These are phyloP conservation scores for Macrocystidia cucumis DNA, from an alignment of 1,284 basidiomycete species.

Conservation along the genomic window DNA sequence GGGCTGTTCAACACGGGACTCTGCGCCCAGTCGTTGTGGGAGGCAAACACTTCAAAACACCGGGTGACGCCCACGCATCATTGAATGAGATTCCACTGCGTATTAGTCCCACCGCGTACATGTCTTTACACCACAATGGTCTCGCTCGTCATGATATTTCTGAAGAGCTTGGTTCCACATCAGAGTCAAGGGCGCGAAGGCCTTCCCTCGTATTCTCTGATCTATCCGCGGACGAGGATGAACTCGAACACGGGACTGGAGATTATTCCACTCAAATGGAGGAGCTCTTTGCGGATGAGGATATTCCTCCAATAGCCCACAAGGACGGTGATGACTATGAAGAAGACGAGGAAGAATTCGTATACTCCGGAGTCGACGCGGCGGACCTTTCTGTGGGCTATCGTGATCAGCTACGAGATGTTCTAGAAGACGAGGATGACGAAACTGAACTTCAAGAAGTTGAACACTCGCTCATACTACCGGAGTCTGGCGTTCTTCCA, in stretches of 20 bases:
- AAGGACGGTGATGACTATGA: constrained; percentile 34
- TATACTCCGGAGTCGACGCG: constrained; percentile 68
- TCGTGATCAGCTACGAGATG: constrained; percentile 61
- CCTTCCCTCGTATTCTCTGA: constrained; percentile 21
- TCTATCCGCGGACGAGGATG: constrained; percentile 16
- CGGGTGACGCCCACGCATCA: too few species aligned
- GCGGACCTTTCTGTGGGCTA: constrained; percentile 37
- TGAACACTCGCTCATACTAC: too few species aligned
- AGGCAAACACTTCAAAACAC: too few species aligned
- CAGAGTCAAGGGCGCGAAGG: too few species aligned
- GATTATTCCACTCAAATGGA: constrained; percentile 71
- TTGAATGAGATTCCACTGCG: too few species aligned
- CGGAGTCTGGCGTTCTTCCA: too few species aligned
- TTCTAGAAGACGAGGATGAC: constrained; percentile 56
- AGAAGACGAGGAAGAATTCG: constrained; percentile 54
- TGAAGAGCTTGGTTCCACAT: too few species aligned
- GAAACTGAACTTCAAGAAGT: constrained; percentile 34
- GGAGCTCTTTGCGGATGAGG: constrained; percentile 53
- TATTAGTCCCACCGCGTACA: too few species aligned
- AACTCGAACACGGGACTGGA: constrained; percentile 27
- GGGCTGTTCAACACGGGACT: too few species aligned
- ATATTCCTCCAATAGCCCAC: constrained; percentile 11
- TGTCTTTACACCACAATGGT: too few species aligned
- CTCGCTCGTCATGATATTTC: too few species aligned
- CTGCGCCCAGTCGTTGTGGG: too few species aligned